Conservation (phyloP, 129 eudicot genomes). For the Scalesia atractyloides region DNA sequence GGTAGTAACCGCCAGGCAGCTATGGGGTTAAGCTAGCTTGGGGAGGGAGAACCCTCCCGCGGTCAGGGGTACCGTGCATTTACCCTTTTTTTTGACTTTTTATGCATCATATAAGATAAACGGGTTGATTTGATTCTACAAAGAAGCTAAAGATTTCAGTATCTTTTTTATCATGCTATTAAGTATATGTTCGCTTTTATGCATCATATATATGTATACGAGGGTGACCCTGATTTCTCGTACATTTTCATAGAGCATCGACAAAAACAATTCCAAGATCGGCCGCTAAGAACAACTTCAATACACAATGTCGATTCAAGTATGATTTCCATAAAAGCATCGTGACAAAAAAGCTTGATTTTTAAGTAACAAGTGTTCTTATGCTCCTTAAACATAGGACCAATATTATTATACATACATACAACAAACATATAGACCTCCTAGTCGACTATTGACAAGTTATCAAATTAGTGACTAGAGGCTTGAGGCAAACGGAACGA, state of each 20-base stretch:
- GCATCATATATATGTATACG: no score
- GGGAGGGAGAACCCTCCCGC: no score
- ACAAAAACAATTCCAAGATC: not conserved
- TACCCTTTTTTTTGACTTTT: no score
- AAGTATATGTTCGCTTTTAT: no score
- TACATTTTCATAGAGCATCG: not conserved
- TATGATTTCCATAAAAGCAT: conserved; percentile 21
- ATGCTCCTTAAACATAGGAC: conserved; percentile 4
- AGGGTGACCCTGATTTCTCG: not conserved
- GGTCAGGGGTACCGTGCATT: no score
- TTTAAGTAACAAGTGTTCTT: conserved; percentile 21
- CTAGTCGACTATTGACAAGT: not conserved
- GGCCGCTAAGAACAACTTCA: no score
- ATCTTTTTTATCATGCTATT: no score
- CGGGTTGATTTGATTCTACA: no score
- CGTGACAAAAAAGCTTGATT: not conserved
- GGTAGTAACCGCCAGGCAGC: no score
- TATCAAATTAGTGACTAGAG: conserved; percentile 36
- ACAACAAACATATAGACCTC: conserved; percentile 21
- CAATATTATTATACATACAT: conserved; percentile 9
- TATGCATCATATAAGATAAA: no score
- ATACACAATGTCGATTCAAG: not conserved
- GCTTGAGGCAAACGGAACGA: conserved; percentile 77
- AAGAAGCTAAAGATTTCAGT: no score
- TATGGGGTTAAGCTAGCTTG: no score